These are phyloP conservation scores for Tolypocladium tropicale DNA, from an alignment of 2,329 filamentous ascomycete genomes.

Conservation along the genomic window DNA sequence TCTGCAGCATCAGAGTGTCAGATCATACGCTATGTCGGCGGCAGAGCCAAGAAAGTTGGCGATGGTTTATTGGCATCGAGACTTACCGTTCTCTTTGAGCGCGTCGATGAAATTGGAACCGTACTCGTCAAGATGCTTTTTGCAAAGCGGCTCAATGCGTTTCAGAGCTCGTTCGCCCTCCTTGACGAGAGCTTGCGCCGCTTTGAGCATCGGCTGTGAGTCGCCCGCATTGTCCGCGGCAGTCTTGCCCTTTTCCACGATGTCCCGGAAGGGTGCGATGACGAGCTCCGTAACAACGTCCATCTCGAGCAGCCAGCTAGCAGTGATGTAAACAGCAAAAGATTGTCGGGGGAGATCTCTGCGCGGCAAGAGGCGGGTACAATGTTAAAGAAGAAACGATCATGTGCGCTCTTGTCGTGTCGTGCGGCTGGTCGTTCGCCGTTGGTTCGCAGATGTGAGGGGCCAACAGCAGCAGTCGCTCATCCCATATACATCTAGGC, in stretches of 20 bases:
- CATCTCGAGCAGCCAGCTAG: conserved; percentile 15
- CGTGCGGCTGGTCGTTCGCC: not conserved
- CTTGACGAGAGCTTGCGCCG: conserved; percentile 34
- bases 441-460: not conserved
- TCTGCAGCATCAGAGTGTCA: conserved; percentile 21
- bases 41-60: not conserved
- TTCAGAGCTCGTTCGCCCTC: conserved; percentile 39
- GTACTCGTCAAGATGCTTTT: conserved; percentile 36
- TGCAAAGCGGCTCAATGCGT: conserved; percentile 40
- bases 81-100: conserved; percentile 43
- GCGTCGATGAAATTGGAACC: conserved; percentile 38
- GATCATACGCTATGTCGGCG: not conserved
- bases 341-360: not conserved
- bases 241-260: conserved; percentile 38
- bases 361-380: not conserved
- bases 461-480: not conserved
- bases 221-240: conserved; percentile 38
- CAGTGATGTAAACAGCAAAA: not conserved
- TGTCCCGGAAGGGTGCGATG: conserved; percentile 39
- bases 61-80: not conserved
- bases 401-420: not conserved
- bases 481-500: not conserved
- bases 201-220: conserved; percentile 36
- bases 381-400: not conserved
- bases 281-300: conserved; percentile 33